phyloP scores from a whole-genome alignment of 2,329 filamentous ascomycete species.

The Aspergillus udagawae region DNA sequence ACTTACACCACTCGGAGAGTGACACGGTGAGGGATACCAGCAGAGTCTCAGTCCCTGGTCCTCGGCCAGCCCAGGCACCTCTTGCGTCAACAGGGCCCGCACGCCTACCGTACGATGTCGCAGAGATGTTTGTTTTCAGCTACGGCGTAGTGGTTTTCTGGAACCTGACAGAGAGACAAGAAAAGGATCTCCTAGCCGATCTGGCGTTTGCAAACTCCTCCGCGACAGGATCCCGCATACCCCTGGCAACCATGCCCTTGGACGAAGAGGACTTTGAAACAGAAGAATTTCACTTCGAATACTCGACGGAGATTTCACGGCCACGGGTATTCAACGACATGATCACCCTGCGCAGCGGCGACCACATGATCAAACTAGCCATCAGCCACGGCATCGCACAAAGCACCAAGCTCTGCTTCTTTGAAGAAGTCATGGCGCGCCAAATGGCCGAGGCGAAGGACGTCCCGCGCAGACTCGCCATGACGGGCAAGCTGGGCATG shows the following conservation, averaged over 20 bases:
- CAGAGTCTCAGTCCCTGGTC: constrained; percentile 16
- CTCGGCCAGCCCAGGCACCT: constrained; percentile 42
- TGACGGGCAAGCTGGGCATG: constrained; percentile 90
- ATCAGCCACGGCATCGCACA: constrained; percentile 98
- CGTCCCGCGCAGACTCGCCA: constrained; percentile 80
- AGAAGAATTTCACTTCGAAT: constrained; percentile 98
- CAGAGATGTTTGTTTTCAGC: constrained; percentile 94
- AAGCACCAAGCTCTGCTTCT: constrained; percentile 92
- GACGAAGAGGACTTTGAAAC: constrained; percentile 92
- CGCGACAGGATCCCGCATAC: constrained; percentile 41
- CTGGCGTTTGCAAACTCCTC: constrained; percentile 70
- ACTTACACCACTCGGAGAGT: constrained; percentile 23
- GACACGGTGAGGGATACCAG: constrained; percentile 7
- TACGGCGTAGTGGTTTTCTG: constrained; percentile 98
- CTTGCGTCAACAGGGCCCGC: constrained; percentile 53
- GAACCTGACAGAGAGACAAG: constrained; percentile 95
- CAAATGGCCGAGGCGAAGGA: constrained; percentile 93
- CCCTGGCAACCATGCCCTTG: constrained; percentile 73
- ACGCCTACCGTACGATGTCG: constrained; percentile 65
- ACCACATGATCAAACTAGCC: constrained; percentile 98
- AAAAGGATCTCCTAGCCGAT: constrained; percentile 94
- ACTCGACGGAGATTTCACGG: constrained; percentile 77
- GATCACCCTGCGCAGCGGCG: constrained; percentile 90
- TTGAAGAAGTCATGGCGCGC: constrained; percentile 91
- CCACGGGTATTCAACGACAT: constrained; percentile 98